phyloP scores from a whole-genome alignment of 768 basidiomycete species.

The Tylopilus sp. region DNA sequence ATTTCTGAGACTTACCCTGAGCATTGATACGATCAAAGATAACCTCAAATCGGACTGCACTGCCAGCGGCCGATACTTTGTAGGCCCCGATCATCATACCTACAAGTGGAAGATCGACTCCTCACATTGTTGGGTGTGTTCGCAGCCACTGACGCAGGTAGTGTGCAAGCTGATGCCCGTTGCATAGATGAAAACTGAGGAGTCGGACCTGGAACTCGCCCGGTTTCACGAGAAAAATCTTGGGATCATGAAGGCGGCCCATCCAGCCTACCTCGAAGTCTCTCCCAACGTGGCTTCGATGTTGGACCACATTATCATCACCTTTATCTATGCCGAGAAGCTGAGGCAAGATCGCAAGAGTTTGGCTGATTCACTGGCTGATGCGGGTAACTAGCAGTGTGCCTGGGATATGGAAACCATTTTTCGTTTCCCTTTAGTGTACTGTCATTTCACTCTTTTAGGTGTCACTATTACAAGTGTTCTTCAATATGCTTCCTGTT shows the following conservation, averaged over 20 bases:
- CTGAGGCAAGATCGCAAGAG: constrained; percentile 19
- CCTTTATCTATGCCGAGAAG: constrained; percentile 22
- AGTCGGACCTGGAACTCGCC: constrained; percentile 16
- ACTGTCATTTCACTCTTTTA: too few relatives aligned
- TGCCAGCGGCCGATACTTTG: constrained; percentile 31
- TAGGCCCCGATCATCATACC: constrained; percentile 26
- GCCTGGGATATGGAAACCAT: too few relatives aligned
- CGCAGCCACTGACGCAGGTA: background rate
- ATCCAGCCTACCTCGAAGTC: constrained; percentile 25
- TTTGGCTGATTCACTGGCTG: too few relatives aligned
- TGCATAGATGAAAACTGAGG: constrained; percentile 17
- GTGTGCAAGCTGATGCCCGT: background rate
- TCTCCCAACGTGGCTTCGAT: constrained; percentile 14
- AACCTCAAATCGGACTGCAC: background rate
- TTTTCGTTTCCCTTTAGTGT: too few relatives aligned
- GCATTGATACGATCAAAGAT: too few relatives aligned
- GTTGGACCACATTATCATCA: constrained; percentile 27
- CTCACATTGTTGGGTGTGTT: constrained; percentile 25
- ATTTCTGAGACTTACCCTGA: background rate
- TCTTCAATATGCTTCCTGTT: too few relatives aligned
- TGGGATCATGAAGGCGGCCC: constrained; percentile 15
- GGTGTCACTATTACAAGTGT: too few relatives aligned
- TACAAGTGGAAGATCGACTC: constrained; percentile 33
- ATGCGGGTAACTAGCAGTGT: too few relatives aligned
- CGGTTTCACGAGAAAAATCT: constrained; percentile 25